phyloP scores from a whole-genome alignment of 2,329 filamentous ascomycete species.

The Trichoderma semiorbis region DNA sequence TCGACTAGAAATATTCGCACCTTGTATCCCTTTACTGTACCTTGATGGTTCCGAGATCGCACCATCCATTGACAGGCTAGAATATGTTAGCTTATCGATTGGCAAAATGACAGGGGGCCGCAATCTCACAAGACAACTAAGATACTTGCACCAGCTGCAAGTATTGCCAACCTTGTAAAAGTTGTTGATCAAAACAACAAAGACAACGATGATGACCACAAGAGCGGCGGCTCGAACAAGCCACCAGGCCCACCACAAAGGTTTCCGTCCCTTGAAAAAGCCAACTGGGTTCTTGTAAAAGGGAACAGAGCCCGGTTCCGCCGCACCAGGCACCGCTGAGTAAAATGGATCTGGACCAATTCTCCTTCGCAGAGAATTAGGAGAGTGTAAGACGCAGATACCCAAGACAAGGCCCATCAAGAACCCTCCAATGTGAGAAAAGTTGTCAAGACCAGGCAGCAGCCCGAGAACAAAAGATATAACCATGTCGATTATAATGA shows the following conservation, averaged over 20 bases:
- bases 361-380: slow-evolving; percentile 70
- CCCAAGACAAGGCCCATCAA: slow-evolving; percentile 86
- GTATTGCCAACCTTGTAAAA: slow-evolving; percentile 77
- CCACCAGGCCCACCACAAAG: slow-evolving; percentile 98
- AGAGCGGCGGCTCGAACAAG: slow-evolving; percentile 74
- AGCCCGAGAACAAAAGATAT: slow-evolving; percentile 92
- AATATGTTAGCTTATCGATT: slow-evolving; percentile 23
- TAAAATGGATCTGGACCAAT: slow-evolving; percentile 72
- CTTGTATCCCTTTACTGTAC: not conserved
- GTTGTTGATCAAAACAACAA: slow-evolving; percentile 83
- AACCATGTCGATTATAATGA: slow-evolving; percentile 78
- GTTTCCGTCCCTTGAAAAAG: slow-evolving; percentile 91
- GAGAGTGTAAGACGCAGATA: slow-evolving; percentile 83
- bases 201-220: slow-evolving; percentile 76
- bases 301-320: slow-evolving; percentile 45
- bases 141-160: slow-evolving; percentile 91
- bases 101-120: not conserved
- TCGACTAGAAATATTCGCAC: not conserved
- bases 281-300: slow-evolving; percentile 63
- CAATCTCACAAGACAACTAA: slow-evolving; percentile 84
- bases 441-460: slow-evolving; percentile 92
- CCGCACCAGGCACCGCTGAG: slow-evolving; percentile 57
- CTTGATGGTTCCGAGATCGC: slow-evolving; percentile 47
- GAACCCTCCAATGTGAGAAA: slow-evolving; percentile 94
- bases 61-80: slow-evolving; percentile 66